phyloP scores from a whole-genome alignment of 106 monocot genomes.

The Allium sativum region DNA sequence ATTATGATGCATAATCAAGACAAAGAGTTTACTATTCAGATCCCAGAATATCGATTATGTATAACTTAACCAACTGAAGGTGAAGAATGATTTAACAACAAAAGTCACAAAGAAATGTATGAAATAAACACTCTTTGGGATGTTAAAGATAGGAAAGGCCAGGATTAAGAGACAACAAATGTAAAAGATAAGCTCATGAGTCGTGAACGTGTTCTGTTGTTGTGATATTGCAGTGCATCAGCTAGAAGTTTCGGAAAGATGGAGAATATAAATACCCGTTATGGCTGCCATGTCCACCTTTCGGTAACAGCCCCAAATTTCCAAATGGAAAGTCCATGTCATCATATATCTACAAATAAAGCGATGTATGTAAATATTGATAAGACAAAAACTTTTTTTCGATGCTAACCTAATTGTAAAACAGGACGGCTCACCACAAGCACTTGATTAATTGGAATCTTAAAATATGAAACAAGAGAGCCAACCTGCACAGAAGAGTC shows the following conservation, averaged over 20 bases:
- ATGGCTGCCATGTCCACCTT: constrained; percentile 97
- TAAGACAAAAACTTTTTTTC: not conserved
- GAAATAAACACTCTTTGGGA: no score
- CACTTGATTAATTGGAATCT: constrained; percentile 78
- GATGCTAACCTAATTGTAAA: not conserved
- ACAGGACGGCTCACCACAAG: constrained; percentile 44
- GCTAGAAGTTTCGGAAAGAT: not conserved
- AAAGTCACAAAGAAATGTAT: no score
- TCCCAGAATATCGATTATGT: no score
- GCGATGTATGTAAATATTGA: not conserved
- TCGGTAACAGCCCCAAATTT: constrained; percentile 73
- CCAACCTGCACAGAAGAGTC: constrained; percentile 49
- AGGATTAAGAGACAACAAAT: no score
- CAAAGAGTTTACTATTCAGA: no score
- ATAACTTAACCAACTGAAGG: no score
- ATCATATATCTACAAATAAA: constrained; percentile 67
- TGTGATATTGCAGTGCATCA: not conserved
- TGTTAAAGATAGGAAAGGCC: no score
- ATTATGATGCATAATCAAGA: constrained; percentile 46
- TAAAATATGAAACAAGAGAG: constrained; percentile 73
- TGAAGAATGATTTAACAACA: no score
- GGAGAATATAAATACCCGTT: constrained; percentile 53
- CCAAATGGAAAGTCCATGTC: constrained; percentile 94
- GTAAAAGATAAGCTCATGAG: no score
- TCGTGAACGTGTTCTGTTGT: no score